Evolutionary conservation across 345 rosid species (phyloP).

Genomic region (Acer yangbiense): DNA sequence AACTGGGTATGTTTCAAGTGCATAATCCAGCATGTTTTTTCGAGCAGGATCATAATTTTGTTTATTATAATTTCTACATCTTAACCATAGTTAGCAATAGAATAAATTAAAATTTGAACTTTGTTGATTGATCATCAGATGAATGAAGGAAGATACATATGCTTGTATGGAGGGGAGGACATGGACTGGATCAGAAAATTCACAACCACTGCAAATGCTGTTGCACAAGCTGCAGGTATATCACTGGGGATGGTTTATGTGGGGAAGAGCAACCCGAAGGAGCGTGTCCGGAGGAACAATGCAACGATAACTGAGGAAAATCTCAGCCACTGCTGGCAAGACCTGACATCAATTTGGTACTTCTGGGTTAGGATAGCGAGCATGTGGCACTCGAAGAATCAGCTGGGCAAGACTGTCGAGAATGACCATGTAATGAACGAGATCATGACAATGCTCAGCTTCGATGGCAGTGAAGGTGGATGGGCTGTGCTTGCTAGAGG

Average conservation of each 20-base stretch:
- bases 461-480: slow-evolving; percentile 58
- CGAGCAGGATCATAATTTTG: too few relatives aligned
- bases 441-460: slow-evolving; percentile 52
- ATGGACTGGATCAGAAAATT: slow-evolving; percentile 64
- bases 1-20: slow-evolving; percentile 43
- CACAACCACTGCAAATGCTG: slow-evolving; percentile 34
- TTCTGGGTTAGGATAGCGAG: slow-evolving; percentile 52
- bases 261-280: slow-evolving; percentile 67
- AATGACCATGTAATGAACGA: slow-evolving; percentile 57
- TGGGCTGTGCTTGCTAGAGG: slow-evolving; percentile 64
- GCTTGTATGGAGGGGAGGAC: slow-evolving; percentile 83
- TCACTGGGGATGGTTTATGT: slow-evolving; percentile 62
- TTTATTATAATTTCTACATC: too few relatives aligned
- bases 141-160: slow-evolving; percentile 48
- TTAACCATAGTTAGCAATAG: too few relatives aligned
- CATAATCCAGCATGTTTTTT: too few relatives aligned
- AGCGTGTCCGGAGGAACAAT: slow-evolving; percentile 42
- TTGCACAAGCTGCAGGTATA: slow-evolving; percentile 44
- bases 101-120: not conserved
- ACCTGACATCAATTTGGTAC: slow-evolving; percentile 48
- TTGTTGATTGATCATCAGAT: slow-evolving; percentile 35
- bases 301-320: slow-evolving; percentile 33
- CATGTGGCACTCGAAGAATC: slow-evolving; percentile 54
- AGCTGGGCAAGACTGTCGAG: slow-evolving; percentile 33
- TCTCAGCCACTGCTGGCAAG: slow-evolving; percentile 44